phyloP scores from a whole-genome alignment of 768 basidiomycete genomes.

The Phylloporus sp. region DNA sequence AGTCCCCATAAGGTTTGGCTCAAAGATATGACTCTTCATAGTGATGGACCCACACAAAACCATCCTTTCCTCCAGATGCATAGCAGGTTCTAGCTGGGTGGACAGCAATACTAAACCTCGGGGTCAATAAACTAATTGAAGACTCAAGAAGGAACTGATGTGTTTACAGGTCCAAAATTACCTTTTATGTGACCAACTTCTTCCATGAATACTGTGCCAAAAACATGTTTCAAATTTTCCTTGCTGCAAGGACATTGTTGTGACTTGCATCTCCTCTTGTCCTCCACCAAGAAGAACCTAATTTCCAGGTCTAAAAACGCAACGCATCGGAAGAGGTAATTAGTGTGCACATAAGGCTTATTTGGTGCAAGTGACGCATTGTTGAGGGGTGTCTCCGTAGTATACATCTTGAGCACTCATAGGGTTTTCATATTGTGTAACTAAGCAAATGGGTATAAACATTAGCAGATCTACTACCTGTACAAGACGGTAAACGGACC shows the following conservation, averaged over 20 bases:
- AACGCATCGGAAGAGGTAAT: not conserved
- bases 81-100: conserved; percentile 84
- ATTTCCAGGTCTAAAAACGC: not conserved
- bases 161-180: conserved; percentile 95
- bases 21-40: conserved; percentile 95
- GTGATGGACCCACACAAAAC: conserved; percentile 86
- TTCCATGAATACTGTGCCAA: conserved; percentile 98
- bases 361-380: conserved; percentile 83
- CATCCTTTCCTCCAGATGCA: conserved; percentile 95
- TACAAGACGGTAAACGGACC: conserved; percentile 51
- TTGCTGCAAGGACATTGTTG: conserved; percentile 88
- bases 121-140: conserved; percentile 2
- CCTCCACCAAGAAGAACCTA: conserved; percentile 93
- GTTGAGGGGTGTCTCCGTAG: conserved; percentile 93
- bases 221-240: conserved; percentile 98
- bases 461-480: not conserved
- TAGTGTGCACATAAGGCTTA: conserved; percentile 68
- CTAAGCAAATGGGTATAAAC: too few relatives aligned
- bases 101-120: too few relatives aligned
- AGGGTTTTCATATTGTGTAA: conserved; percentile 88
- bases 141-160: conserved; percentile 51
- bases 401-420: conserved; percentile 86
- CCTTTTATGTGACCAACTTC: conserved; percentile 97
- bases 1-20: conserved; percentile 85
- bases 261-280: conserved; percentile 96